phyloP scores from a whole-genome alignment of 805 yeast species.

The Barnettozyma salicaria region DNA sequence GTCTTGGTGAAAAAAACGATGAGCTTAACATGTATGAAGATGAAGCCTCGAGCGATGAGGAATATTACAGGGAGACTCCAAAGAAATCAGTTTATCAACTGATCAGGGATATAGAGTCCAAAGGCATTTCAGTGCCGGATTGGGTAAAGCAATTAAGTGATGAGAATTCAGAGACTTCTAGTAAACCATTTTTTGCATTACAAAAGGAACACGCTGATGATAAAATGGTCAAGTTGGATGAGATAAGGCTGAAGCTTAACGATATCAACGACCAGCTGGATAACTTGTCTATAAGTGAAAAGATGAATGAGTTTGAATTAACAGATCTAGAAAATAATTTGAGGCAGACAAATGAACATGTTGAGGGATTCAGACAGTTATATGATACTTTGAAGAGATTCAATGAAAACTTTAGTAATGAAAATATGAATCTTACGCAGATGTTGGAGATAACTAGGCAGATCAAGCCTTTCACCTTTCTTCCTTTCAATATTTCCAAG shows the following conservation, averaged over 20 bases:
- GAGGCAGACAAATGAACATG: not conserved
- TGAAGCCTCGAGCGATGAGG: slow-evolving; percentile 21
- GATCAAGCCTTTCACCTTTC: too few species aligned
- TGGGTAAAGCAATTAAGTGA: slow-evolving; percentile 20
- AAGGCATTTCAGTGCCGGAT: slow-evolving; percentile 19
- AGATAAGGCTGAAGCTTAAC: slow-evolving; percentile 13
- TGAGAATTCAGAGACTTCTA: slow-evolving; percentile 24
- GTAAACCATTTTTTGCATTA: slow-evolving; percentile 32
- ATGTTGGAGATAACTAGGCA: too few species aligned
- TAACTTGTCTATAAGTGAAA: slow-evolving; percentile 10
- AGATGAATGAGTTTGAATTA: slow-evolving; percentile 13
- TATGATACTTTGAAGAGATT: not conserved
- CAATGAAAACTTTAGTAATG: too few species aligned
- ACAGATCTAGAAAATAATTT: slow-evolving; percentile 2
- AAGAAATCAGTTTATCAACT: slow-evolving; percentile 24
- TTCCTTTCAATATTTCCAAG: too few species aligned
- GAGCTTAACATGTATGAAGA: too few species aligned
- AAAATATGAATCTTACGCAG: too few species aligned
- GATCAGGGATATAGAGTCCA: slow-evolving; percentile 19
- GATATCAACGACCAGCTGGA: slow-evolving; percentile 13
- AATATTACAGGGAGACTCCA: slow-evolving; percentile 23
- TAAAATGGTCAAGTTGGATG: slow-evolving; percentile 16
- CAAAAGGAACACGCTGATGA: slow-evolving; percentile 30
- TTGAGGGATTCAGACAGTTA: not conserved
- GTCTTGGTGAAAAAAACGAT: slow-evolving; percentile 80